Evolutionary conservation across 768 basidiomycete species (phyloP).

Genomic region (Udeniomyces megalosporus): DNA sequence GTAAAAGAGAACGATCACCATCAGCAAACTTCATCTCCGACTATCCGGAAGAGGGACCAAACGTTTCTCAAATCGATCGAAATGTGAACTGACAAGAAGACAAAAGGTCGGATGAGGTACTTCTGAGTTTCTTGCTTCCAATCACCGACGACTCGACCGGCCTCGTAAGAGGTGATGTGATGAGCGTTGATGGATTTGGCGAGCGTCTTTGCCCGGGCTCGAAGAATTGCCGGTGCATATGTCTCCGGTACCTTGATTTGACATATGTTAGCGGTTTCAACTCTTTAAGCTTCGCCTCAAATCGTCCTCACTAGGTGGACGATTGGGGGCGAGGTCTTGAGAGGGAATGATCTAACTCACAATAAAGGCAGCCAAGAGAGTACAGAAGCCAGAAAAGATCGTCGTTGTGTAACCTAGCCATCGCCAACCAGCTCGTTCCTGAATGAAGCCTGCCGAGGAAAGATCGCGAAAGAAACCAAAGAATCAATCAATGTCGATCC

Average conservation of each 20-base stretch:
- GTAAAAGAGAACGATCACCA: too few relatives aligned
- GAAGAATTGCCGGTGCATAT: constrained; percentile 4
- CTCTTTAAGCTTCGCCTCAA: too few relatives aligned
- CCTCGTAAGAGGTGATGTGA: constrained; percentile 11
- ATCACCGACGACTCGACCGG: background rate
- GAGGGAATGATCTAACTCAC: background rate
- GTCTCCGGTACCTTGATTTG: background rate
- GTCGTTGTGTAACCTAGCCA: constrained; percentile 5
- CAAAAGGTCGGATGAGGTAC: constrained; percentile 13
- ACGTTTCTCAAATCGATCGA: background rate
- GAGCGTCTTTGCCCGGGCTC: background rate
- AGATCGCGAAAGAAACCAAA: background rate
- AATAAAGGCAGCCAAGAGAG: background rate
- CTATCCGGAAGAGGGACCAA: too few relatives aligned
- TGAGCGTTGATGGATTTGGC: background rate
- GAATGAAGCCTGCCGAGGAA: background rate
- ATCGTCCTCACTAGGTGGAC: too few relatives aligned
- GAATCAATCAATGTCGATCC: too few relatives aligned
- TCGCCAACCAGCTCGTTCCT: background rate
- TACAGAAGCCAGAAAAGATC: background rate
- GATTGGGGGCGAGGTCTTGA: background rate
- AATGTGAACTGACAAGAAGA: constrained; percentile 1
- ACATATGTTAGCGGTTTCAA: background rate
- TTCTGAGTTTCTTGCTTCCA: constrained; percentile 3
- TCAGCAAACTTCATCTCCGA: too few relatives aligned